Evolutionary conservation across 1,284 basidiomycete species (phyloP).

Genomic region (Lignosus rhinocerotis): DNA sequence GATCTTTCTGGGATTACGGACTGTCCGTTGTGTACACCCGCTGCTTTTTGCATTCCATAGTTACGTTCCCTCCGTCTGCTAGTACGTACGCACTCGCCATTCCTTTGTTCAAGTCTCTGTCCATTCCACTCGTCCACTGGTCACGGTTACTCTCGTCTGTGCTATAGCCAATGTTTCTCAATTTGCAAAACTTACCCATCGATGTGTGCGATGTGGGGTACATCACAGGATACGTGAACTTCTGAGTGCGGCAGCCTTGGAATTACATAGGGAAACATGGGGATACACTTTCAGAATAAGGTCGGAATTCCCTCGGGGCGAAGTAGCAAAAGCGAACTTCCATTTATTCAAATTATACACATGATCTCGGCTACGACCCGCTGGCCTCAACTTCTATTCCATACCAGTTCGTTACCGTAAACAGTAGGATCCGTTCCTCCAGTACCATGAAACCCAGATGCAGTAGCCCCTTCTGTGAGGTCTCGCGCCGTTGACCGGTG

Average conservation of each 20-base stretch:
- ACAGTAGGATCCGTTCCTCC: not conserved
- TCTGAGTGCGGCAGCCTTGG: no score
- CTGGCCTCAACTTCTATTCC: no score
- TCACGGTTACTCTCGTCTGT: constrained; percentile 21
- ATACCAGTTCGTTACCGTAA: not conserved
- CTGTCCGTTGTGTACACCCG: constrained; percentile 31
- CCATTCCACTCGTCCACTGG: constrained; percentile 1
- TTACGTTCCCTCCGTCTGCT: constrained; percentile 21
- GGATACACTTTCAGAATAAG: not conserved
- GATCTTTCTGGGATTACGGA: constrained; percentile 29
- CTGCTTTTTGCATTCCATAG: constrained; percentile 29
- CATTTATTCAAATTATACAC: not conserved
- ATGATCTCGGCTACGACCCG: no score
- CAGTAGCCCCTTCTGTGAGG: not conserved
- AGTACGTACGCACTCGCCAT: constrained; percentile 19
- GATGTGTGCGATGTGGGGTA: not conserved
- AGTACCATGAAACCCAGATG: not conserved
- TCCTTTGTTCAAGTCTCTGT: constrained; percentile 8
- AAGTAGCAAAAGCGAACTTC: not conserved
- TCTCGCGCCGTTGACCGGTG: not conserved
- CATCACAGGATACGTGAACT: not conserved
- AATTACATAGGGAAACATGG: no score
- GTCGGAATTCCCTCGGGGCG: not conserved
- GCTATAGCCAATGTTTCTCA: constrained; percentile 23
- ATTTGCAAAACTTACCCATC: not conserved